phyloP scores from a whole-genome alignment of 2,329 filamentous ascomycete species.

The Capronia coronata region DNA sequence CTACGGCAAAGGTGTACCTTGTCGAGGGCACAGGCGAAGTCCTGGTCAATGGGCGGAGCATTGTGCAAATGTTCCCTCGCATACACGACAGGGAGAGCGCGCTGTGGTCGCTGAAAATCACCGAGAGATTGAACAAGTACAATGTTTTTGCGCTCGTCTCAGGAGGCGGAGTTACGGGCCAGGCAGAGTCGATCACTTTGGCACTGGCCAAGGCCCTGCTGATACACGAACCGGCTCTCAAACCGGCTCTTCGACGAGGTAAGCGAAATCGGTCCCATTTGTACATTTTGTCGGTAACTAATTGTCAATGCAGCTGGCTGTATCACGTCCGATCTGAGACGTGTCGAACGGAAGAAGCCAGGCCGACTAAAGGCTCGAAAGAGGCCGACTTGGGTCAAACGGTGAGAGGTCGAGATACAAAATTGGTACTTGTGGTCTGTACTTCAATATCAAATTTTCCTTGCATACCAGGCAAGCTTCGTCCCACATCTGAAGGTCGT shows the following conservation, averaged over 20 bases:
- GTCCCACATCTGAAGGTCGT: slow-evolving; percentile 1
- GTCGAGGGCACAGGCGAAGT: slow-evolving; percentile 91
- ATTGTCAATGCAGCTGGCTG: slow-evolving; percentile 63
- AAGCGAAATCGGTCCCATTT: slow-evolving; percentile 39
- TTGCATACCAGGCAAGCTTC: slow-evolving; percentile 13
- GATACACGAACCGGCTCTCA: slow-evolving; percentile 86
- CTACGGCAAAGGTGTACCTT: slow-evolving; percentile 74
- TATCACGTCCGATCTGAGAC: slow-evolving; percentile 82
- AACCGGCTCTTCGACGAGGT: slow-evolving; percentile 83
- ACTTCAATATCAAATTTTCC: slow-evolving; percentile 30
- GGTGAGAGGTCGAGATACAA: slow-evolving; percentile 36
- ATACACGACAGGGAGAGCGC: slow-evolving; percentile 92
- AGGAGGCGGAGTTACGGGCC: slow-evolving; percentile 87
- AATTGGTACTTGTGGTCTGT: slow-evolving; percentile 26
- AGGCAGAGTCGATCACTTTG: slow-evolving; percentile 89
- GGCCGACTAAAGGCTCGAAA: slow-evolving; percentile 95
- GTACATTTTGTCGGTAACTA: slow-evolving; percentile 10
- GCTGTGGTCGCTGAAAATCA: slow-evolving; percentile 80
- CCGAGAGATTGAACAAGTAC: slow-evolving; percentile 84
- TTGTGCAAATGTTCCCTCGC: slow-evolving; percentile 74
- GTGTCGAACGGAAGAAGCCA: slow-evolving; percentile 96
- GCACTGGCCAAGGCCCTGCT: slow-evolving; percentile 81
- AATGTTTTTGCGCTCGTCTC: slow-evolving; percentile 83
- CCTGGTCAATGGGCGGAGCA: slow-evolving; percentile 79
- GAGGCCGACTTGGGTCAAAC: slow-evolving; percentile 97